Conservation (phyloP, 208 protist species). For the Leishmania guyanensis region DNA sequence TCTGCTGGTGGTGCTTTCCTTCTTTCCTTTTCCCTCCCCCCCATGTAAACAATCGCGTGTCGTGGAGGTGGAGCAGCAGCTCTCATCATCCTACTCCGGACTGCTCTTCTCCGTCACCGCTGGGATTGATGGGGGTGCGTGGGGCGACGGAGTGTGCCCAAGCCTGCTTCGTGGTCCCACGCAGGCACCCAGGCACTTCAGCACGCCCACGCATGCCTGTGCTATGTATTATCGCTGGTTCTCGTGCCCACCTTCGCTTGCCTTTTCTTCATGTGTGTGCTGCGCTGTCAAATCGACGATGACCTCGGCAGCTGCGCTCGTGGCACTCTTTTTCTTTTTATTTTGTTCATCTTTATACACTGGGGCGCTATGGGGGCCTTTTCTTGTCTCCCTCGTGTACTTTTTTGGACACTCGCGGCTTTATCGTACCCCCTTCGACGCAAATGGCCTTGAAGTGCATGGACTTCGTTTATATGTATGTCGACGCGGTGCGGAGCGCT, state of each 20-base stretch:
- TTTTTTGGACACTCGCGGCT: neutral
- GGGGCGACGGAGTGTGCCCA: neutral
- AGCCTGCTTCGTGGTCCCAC: neutral
- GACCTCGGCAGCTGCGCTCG: neutral
- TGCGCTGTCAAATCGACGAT: neutral
- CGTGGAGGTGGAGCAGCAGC: neutral
- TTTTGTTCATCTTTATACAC: neutral
- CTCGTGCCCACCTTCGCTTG: neutral
- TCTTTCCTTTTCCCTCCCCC: neutral
- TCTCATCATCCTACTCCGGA: neutral
- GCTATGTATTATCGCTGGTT: constrained; percentile 1
- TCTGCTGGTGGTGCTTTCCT: neutral
- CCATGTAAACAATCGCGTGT: neutral
- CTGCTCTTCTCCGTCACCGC: neutral
- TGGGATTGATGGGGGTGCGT: neutral
- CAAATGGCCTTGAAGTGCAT: neutral
- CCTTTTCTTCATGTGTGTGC: neutral
- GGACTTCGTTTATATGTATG: neutral
- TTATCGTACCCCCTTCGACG: neutral
- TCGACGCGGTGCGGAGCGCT: neutral
- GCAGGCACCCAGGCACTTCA: neutral
- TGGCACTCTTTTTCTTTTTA: constrained; percentile 12
- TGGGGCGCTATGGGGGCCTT: neutral
- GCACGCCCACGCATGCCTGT: neutral
- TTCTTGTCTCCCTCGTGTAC: neutral